Evolutionary conservation across 495 filamentous ascomycete genomes (phyloP), one percentile per base, ranked within the genome.

Genomic region (Umbilicaria muhlenbergii): DNA sequence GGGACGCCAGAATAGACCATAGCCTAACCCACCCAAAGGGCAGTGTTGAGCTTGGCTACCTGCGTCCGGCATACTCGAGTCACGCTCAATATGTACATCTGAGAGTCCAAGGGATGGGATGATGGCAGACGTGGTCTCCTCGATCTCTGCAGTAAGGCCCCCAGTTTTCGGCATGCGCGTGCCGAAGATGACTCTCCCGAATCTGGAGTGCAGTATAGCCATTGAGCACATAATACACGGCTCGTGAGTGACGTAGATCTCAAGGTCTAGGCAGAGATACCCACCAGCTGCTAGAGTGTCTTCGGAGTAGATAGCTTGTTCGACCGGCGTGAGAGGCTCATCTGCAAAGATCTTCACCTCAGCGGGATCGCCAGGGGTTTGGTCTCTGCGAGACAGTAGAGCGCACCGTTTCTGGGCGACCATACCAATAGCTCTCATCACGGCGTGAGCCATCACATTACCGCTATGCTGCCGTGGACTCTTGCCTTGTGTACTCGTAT

Each of bases 191-290:
- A 89, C 77, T 14, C 76, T 71, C 4, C 80, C 73, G 67, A 96
- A 91, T 21, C 91, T 74, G 0, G 86, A 94, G 47, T 96, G 86
- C 15, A 96, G 66, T 32, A 95, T 74, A 2, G 86, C 92, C 89
- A 96, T 96, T 8, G 80, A 83, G 62, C 91, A 98, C 76, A 92
- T 93, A 28, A 91, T 68, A 51, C 91, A 98, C 3, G 91, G 91
- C 59, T 98, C 91, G 56, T 94, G 88, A 1, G 86, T 89, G 31
- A 89, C 59, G 58, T 94, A 95, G 28, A 98, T 70, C 51, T 94
- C 86, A 2, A 96, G 73, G 39, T 83, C 81, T 42, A 87, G 80
- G 60, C 89, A 96, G 31, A 98, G 77, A 59, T 98, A 98, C n/a
- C 89, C 89, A 48, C 81, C 78, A 18, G 52, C 21, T 39, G 18